These are phyloP conservation scores for Pouteria glomerata DNA, from an alignment of 148 eudicot genomes.

Conservation along the genomic window DNA sequence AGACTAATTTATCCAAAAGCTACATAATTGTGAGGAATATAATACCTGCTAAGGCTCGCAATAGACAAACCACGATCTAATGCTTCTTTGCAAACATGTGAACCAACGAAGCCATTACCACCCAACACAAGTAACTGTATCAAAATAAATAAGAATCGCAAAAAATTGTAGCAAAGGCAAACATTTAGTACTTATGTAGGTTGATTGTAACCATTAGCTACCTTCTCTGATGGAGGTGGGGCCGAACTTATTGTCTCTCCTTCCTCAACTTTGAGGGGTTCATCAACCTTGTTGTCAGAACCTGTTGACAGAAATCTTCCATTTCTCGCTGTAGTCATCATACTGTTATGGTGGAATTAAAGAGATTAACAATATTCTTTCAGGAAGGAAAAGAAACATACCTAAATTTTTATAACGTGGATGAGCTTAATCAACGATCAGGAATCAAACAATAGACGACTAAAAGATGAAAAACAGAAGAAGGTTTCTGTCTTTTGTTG, in stretches of 20 bases:
- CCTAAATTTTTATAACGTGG: not conserved
- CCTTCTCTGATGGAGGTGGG: slow-evolving; percentile 70
- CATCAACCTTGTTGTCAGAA: slow-evolving; percentile 29
- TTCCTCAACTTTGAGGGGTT: slow-evolving; percentile 56
- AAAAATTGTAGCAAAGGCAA: not conserved
- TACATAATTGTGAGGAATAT: not conserved
- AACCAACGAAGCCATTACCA: slow-evolving; percentile 87
- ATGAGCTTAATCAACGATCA: not conserved
- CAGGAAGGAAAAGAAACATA: not conserved
- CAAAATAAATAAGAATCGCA: slow-evolving; percentile 6
- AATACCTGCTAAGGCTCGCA: slow-evolving; percentile 82
- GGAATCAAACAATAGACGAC: not conserved
- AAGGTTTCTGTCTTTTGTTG: too few relatives aligned
- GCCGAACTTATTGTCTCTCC: slow-evolving; percentile 59
- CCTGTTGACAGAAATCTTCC: slow-evolving; percentile 48
- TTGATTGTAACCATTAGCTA: not conserved
- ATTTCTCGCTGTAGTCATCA: slow-evolving; percentile 29
- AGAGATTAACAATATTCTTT: not conserved
- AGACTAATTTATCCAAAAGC: not conserved
- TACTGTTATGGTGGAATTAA: slow-evolving; percentile 18
- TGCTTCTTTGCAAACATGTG: slow-evolving; percentile 77
- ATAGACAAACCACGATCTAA: slow-evolving; percentile 55
- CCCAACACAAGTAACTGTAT: slow-evolving; percentile 73
- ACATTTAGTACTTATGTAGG: not conserved
- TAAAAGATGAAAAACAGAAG: not conserved